phyloP scores from a whole-genome alignment of 495 filamentous ascomycete genomes.

The Aspergillus nanangensis region DNA sequence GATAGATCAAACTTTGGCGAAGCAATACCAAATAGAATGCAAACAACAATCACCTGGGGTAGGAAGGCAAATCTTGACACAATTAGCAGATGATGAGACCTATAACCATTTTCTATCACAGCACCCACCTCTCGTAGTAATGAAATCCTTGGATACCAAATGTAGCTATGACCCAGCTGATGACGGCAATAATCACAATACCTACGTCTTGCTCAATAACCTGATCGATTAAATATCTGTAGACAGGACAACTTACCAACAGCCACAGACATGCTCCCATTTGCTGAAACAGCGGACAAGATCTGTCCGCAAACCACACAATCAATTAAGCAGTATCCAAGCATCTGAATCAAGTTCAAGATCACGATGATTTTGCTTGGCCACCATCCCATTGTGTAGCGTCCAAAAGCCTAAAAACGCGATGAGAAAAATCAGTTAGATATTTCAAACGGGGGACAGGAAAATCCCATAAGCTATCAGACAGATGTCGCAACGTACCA shows the following conservation, averaged over 20 bases:
- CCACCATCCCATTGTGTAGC: constrained; percentile 79
- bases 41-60: constrained; percentile 60
- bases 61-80: constrained; percentile 59
- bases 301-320: constrained; percentile 72
- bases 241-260: constrained; percentile 43
- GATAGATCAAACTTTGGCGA: constrained; percentile 58
- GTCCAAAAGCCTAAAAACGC: constrained; percentile 51
- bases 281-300: constrained; percentile 62
- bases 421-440: constrained; percentile 3
- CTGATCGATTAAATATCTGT: no score
- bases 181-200: constrained; percentile 63
- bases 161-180: constrained; percentile 63
- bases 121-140: constrained; percentile 60
- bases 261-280: constrained; percentile 56
- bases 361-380: constrained; percentile 69
- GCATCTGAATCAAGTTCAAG: constrained; percentile 65
- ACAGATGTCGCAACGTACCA: constrained; percentile 51
- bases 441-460: neutral
- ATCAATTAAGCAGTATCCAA: constrained; percentile 69
- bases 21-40: constrained; percentile 64
- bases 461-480: constrained; percentile 5
- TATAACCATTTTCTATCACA: neutral
- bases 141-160: constrained; percentile 73
- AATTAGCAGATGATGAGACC: constrained; percentile 1
- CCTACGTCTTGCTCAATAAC: constrained; percentile 30